Conservation (phyloP, 352 stramenopile genomes). For the Phytopythium chamaehyphon region DNA sequence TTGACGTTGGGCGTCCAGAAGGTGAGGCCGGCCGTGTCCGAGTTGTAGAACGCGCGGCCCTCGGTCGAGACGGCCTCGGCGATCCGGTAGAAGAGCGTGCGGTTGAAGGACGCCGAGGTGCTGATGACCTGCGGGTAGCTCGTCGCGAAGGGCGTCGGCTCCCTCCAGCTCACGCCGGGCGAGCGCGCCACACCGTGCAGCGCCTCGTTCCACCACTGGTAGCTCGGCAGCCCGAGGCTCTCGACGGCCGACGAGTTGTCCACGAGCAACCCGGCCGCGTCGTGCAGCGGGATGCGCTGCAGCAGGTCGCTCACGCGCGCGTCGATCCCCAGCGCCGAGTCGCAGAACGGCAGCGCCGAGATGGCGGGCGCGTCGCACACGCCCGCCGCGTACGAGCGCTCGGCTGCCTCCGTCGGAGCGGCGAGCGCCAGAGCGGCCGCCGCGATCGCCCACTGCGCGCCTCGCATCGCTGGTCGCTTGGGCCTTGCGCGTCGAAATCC, state of each 20-base stretch:
- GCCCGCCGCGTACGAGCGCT: slow-evolving; percentile 30
- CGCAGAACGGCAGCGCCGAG: slow-evolving; percentile 59
- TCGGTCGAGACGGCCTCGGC: slow-evolving; percentile 79
- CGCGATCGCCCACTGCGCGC: no score
- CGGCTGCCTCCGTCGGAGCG: not conserved
- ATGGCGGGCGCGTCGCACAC: slow-evolving; percentile 48
- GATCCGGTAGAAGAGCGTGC: slow-evolving; percentile 73
- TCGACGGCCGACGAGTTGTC: slow-evolving; percentile 44
- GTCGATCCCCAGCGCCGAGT: slow-evolving; percentile 39
- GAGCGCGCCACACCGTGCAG: slow-evolving; percentile 84
- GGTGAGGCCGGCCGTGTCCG: slow-evolving; percentile 67
- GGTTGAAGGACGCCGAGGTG: slow-evolving; percentile 82
- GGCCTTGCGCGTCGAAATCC: no score
- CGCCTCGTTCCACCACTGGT: slow-evolving; percentile 89
- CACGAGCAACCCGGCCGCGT: slow-evolving; percentile 67
- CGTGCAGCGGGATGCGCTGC: slow-evolving; percentile 47
- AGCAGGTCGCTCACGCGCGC: slow-evolving; percentile 69
- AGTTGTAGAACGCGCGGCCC: slow-evolving; percentile 77
- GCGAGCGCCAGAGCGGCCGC: not conserved
- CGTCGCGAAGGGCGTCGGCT: slow-evolving; percentile 61
- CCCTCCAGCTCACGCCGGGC: slow-evolving; percentile 53
- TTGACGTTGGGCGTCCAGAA: slow-evolving; percentile 94
- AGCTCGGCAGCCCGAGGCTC: slow-evolving; percentile 44
- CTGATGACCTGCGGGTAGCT: slow-evolving; percentile 87
- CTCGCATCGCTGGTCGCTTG: no score